These are phyloP conservation scores for Aureobasidium sp. DNA, from an alignment of 2,329 filamentous ascomycete species.

Conservation along the genomic window DNA sequence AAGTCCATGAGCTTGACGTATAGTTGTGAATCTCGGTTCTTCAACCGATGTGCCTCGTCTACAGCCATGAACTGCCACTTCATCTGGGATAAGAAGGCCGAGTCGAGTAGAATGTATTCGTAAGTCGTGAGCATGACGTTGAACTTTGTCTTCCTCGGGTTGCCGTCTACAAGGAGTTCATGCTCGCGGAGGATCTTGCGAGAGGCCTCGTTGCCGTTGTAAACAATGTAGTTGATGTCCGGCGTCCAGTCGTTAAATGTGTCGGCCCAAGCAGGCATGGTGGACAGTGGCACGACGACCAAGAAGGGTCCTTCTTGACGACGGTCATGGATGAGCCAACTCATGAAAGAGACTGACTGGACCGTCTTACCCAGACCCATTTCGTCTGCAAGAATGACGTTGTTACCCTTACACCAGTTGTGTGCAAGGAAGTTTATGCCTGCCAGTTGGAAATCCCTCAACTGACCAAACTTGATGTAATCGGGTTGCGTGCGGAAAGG, in stretches of 20 bases:
- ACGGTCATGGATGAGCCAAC: slow-evolving; percentile 88
- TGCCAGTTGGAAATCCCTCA: slow-evolving; percentile 88
- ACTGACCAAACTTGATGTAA: slow-evolving; percentile 76
- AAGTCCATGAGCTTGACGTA: slow-evolving; percentile 82
- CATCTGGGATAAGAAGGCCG: slow-evolving; percentile 75
- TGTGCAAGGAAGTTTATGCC: slow-evolving; percentile 93
- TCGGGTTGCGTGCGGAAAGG: slow-evolving; percentile 72
- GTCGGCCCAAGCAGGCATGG: slow-evolving; percentile 96
- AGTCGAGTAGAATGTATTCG: slow-evolving; percentile 87
- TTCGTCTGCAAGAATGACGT: slow-evolving; percentile 95
- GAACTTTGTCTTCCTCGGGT: slow-evolving; percentile 85
- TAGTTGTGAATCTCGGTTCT: slow-evolving; percentile 91
- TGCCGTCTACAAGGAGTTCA: slow-evolving; percentile 80
- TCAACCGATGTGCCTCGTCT: slow-evolving; percentile 92
- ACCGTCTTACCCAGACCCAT: slow-evolving; percentile 99
- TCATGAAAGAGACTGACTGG: slow-evolving; percentile 93
- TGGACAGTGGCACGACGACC: slow-evolving; percentile 93
- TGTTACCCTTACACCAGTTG: slow-evolving; percentile 91
- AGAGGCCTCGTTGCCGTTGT: slow-evolving; percentile 81
- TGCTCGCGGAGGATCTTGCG: slow-evolving; percentile 84
- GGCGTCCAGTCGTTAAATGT: slow-evolving; percentile 96
- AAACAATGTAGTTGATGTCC: slow-evolving; percentile 94
- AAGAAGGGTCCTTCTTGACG: slow-evolving; percentile 90
- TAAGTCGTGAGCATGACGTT: slow-evolving; percentile 97
- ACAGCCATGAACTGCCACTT: slow-evolving; percentile 98